A percentile compares a stretch with the other conserved stretches of the same genome.
Evolutionary conservation across 2,329 filamentous ascomycete species (phyloP).

Genomic region (Gremmenia infestans): DNA sequence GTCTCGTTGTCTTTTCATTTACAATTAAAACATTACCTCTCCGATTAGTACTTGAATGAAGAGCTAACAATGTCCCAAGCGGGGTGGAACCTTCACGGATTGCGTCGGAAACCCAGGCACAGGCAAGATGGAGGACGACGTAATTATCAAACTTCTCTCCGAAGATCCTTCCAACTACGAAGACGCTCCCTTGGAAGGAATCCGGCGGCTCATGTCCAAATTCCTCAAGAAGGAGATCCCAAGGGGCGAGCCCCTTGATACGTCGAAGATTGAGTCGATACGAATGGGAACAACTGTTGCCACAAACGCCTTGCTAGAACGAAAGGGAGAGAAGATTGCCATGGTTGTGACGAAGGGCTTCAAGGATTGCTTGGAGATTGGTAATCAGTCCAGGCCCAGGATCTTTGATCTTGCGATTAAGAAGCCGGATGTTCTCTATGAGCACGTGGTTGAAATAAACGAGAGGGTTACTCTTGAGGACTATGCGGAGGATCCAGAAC

Average conservation of each 20-base stretch:
- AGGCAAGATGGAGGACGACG: slow-evolving; percentile 43
- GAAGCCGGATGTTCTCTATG: slow-evolving; percentile 83
- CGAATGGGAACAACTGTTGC: slow-evolving; percentile 95
- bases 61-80: slow-evolving; percentile 26
- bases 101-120: slow-evolving; percentile 58
- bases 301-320: slow-evolving; percentile 84
- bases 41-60: not conserved
- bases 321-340: slow-evolving; percentile 85
- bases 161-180: slow-evolving; percentile 67
- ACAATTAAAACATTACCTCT: not conserved
- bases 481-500: slow-evolving; percentile 79
- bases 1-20: no score
- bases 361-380: slow-evolving; percentile 81
- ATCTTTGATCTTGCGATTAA: slow-evolving; percentile 88
- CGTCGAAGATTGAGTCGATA: slow-evolving; percentile 79
- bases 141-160: slow-evolving; percentile 70
- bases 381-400: slow-evolving; percentile 82
- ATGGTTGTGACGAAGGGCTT: slow-evolving; percentile 86
- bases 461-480: slow-evolving; percentile 89
- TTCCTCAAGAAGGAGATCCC: slow-evolving; percentile 74
- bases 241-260: slow-evolving; percentile 75
- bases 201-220: slow-evolving; percentile 75
- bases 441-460: slow-evolving; percentile 80
- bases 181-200: slow-evolving; percentile 69
- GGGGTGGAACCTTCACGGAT: slow-evolving; percentile 72